Evolutionary conservation across 352 stramenopile genomes (phyloP).

Genomic region (Peronosclerospora sorghi): DNA sequence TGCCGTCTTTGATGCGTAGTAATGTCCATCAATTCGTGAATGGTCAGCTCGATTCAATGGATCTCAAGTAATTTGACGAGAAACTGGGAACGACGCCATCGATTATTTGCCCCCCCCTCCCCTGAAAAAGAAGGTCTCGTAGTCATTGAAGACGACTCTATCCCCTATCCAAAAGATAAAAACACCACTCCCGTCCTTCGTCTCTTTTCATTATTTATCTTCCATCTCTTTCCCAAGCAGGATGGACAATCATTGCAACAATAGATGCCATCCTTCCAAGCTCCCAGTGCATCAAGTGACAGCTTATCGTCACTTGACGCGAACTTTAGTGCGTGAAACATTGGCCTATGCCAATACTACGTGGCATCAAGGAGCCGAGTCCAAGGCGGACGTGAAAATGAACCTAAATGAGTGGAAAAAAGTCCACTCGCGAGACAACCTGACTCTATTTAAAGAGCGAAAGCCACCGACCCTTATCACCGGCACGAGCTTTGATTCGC

Average conservation of each 20-base stretch:
- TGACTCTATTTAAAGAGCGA: conserved; percentile 32
- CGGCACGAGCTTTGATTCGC: conserved; percentile 16
- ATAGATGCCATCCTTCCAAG: conserved; percentile 22
- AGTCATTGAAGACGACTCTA: too few species aligned
- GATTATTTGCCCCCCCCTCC: too few species aligned
- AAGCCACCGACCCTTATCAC: conserved; percentile 18
- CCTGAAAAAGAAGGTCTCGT: too few species aligned
- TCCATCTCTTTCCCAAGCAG: conserved; percentile 11
- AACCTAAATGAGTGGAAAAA: conserved; percentile 28
- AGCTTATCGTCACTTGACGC: conserved; percentile 17
- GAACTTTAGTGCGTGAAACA: conserved; percentile 23
- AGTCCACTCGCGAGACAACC: conserved; percentile 31
- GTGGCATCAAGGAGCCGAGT: conserved; percentile 9
- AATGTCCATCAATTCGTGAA: too few species aligned
- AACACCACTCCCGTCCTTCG: too few species aligned
- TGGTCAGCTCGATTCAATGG: too few species aligned
- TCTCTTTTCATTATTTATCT: not conserved
- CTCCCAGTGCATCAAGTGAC: conserved; percentile 16
- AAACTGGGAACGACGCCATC: too few species aligned
- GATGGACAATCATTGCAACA: too few species aligned
- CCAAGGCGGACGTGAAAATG: conserved; percentile 9
- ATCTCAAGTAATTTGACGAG: too few species aligned
- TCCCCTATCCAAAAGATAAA: too few species aligned
- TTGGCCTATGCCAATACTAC: conserved; percentile 20
- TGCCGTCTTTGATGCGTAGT: too few species aligned